phyloP scores from a whole-genome alignment of 2,329 filamentous ascomycete genomes.

The Huntiella decipiens region DNA sequence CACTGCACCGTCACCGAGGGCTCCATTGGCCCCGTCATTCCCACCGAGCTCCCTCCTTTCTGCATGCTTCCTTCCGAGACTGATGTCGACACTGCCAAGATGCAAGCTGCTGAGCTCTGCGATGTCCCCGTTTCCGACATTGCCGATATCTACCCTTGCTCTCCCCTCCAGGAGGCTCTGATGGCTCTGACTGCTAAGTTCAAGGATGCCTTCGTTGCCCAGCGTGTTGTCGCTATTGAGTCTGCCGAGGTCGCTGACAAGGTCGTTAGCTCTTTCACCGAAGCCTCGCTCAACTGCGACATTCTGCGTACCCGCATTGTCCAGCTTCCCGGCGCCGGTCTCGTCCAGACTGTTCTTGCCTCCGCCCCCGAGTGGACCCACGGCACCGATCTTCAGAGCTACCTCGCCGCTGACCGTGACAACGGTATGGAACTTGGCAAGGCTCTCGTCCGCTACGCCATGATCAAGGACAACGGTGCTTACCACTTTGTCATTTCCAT shows the following conservation, averaged over 20 bases:
- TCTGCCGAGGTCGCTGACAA: slow-evolving; percentile 19
- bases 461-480: slow-evolving; percentile 20
- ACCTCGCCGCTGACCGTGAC: slow-evolving; percentile 23
- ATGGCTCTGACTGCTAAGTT: slow-evolving; percentile 33
- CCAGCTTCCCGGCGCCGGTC: slow-evolving; percentile 24
- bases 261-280: slow-evolving; percentile 25
- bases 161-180: slow-evolving; percentile 33
- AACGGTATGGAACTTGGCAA: slow-evolving; percentile 26
- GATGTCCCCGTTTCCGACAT: slow-evolving; percentile 18
- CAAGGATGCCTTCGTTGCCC: slow-evolving; percentile 32
- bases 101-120: slow-evolving; percentile 24
- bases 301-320: slow-evolving; percentile 32
- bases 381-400: slow-evolving; percentile 20
- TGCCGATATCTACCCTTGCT: slow-evolving; percentile 35
- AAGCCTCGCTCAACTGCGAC: slow-evolving; percentile 20
- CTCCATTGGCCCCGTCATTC: slow-evolving; percentile 13
- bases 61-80: slow-evolving; percentile 19
- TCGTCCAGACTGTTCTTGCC: slow-evolving; percentile 28
- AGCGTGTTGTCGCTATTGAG: slow-evolving; percentile 25
- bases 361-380: slow-evolving; percentile 20
- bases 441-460: slow-evolving; percentile 26
- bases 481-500: slow-evolving; percentile 32
- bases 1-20: slow-evolving; percentile 13
- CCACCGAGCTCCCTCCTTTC: slow-evolving; percentile 19
- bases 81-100: slow-evolving; percentile 19